These are phyloP conservation scores for Colletotrichum sansevieriae DNA, from an alignment of 2,329 filamentous ascomycete species.

Conservation along the genomic window DNA sequence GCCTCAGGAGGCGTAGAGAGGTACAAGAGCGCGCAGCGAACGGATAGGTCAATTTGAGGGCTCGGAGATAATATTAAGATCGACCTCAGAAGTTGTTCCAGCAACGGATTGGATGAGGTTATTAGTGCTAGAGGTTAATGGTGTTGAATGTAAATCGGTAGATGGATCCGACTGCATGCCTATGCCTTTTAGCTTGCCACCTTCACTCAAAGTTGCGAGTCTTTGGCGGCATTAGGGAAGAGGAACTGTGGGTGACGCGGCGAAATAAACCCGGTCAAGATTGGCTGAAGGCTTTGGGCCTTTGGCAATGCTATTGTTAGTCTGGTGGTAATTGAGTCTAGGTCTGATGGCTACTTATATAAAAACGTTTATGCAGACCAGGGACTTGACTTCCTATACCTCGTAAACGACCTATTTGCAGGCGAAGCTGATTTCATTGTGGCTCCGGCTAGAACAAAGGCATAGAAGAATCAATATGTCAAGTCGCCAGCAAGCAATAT, in stretches of 20 bases:
- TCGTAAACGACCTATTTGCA: neutral
- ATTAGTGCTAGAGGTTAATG: neutral
- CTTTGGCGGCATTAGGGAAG: neutral
- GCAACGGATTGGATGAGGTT: neutral
- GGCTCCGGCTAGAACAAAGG: neutral
- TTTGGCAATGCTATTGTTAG: neutral
- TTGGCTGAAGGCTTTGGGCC: neutral
- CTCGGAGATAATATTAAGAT: neutral
- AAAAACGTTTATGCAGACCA: too few species aligned
- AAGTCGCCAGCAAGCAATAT: neutral
- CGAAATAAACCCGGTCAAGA: neutral
- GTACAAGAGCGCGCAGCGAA: neutral
- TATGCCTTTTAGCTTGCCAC: neutral
- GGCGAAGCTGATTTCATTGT: neutral
- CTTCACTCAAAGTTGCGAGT: neutral
- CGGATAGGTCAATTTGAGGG: neutral
- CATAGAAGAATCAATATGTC: neutral
- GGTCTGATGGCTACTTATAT: neutral
- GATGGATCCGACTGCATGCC: neutral
- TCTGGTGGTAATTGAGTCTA: neutral
- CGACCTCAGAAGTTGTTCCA: neutral
- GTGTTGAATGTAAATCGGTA: neutral
- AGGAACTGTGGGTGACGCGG: neutral
- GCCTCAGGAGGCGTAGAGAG: neutral
- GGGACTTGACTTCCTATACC: too few species aligned